A percentile compares a stretch with the other conserved stretches of the same genome.
Evolutionary conservation across 2,329 filamentous ascomycete genomes (phyloP).

Genomic region (Phaeomoniella chlamydospora): DNA sequence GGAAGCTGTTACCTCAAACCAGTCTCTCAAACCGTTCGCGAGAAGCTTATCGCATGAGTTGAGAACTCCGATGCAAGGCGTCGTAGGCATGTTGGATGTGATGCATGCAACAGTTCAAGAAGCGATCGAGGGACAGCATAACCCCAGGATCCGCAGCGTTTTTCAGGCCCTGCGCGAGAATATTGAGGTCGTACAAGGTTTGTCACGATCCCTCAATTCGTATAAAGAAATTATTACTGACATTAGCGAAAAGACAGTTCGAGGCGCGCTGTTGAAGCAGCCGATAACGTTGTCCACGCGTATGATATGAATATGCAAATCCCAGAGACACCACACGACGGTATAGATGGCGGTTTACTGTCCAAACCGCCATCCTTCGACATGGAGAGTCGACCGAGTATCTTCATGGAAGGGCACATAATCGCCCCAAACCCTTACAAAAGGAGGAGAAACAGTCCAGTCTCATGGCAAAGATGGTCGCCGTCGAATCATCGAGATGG

Average conservation of each 20-base stretch:
- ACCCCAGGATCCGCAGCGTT: slow-evolving; percentile 35
- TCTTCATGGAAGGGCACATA: slow-evolving; percentile 27
- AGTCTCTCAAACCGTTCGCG: slow-evolving; percentile 58
- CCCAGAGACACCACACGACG: slow-evolving; percentile 43
- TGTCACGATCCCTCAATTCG: slow-evolving; percentile 1
- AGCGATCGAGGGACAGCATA: slow-evolving; percentile 40
- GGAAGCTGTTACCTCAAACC: slow-evolving; percentile 40
- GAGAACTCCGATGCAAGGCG: slow-evolving; percentile 60
- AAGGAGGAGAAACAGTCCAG: slow-evolving; percentile 25
- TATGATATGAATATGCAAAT: slow-evolving; percentile 64
- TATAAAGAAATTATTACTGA: slow-evolving; percentile 2
- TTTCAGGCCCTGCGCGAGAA: slow-evolving; percentile 51
- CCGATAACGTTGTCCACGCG: slow-evolving; percentile 61
- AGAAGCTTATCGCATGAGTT: slow-evolving; percentile 58
- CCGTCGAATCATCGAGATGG: slow-evolving; percentile 21
- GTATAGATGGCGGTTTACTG: slow-evolving; percentile 18
- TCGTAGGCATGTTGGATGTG: slow-evolving; percentile 62
- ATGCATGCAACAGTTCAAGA: slow-evolving; percentile 62
- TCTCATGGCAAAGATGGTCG: slow-evolving; percentile 18
- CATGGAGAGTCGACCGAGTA: slow-evolving; percentile 21
- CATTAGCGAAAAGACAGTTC: slow-evolving; percentile 44
- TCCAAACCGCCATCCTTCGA: slow-evolving; percentile 11
- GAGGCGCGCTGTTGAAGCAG: slow-evolving; percentile 55
- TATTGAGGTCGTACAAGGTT: slow-evolving; percentile 57
- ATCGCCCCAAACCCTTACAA: slow-evolving; percentile 29